These are phyloP conservation scores for Boletellus deceptivus DNA, from an alignment of 1,284 basidiomycete species.

Conservation along the genomic window DNA sequence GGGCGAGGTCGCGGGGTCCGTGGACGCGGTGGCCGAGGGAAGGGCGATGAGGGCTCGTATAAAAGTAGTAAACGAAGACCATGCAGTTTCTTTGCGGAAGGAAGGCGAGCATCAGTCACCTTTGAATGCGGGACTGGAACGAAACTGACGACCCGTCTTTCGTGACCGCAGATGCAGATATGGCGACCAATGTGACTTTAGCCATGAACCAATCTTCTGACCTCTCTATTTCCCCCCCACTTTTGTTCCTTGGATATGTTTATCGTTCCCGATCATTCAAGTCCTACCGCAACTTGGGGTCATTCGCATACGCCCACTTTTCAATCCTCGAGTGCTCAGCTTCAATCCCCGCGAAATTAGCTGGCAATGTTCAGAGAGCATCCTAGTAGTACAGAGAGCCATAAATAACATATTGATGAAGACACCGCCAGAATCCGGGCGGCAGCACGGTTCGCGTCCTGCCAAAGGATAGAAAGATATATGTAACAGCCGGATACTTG, in stretches of 20 bases:
- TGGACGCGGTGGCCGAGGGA: conserved; percentile 45
- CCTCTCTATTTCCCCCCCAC: neutral
- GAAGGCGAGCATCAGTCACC: conserved; percentile 74
- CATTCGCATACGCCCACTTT: neutral
- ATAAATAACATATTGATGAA: conserved; percentile 37
- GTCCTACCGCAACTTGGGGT: neutral
- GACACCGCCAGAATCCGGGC: conserved; percentile 31
- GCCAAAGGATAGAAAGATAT: conserved; percentile 33
- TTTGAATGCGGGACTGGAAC: conserved; percentile 35
- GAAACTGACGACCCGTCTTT: conserved; percentile 46
- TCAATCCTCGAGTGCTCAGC: neutral
- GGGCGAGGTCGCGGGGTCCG: conserved; percentile 36
- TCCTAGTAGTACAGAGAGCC: conserved; percentile 36
- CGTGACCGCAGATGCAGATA: conserved; percentile 73
- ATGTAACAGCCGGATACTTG: conserved; percentile 29
- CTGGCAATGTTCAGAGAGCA: conserved; percentile 22
- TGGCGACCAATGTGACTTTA: conserved; percentile 81
- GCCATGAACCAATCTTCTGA: conserved; percentile 53
- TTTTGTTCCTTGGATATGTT: conserved; percentile 14
- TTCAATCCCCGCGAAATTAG: conserved; percentile 10
- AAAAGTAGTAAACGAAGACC: conserved; percentile 78
- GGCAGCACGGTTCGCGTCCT: conserved; percentile 27
- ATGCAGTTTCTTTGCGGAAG: conserved; percentile 83
- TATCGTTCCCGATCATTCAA: neutral
- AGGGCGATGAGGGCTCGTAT: conserved; percentile 49